Evolutionary conservation across 1,284 basidiomycete genomes (phyloP).

Genomic region (Apiotrichum mycotoxinovorans): DNA sequence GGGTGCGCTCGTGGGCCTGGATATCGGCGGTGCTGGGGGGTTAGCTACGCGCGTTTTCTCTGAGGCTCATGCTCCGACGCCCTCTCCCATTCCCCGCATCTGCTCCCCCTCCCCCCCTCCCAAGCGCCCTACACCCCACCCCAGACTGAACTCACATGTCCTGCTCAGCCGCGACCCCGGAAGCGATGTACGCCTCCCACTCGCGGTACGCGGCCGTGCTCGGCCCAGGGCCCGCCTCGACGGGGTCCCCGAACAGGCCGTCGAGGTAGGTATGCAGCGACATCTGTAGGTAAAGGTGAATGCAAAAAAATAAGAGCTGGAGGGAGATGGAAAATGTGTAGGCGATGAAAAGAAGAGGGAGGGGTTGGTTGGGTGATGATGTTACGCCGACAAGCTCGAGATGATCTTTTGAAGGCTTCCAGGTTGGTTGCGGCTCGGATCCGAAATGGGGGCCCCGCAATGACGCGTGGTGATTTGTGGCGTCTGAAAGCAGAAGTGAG

Average conservation of each 20-base stretch:
- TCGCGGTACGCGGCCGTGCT: slow-evolving; percentile 13
- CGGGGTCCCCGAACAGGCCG: neutral
- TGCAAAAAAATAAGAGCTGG: neutral
- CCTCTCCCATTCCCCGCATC: neutral
- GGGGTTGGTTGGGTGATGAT: neutral
- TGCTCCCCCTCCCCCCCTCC: neutral
- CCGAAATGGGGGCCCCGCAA: slow-evolving; percentile 10
- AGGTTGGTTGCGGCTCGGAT: slow-evolving; percentile 2
- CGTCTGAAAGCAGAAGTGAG: too few relatives aligned
- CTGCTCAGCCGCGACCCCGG: neutral
- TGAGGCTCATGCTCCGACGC: too few relatives aligned
- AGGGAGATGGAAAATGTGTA: neutral
- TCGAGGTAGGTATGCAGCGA: slow-evolving; percentile 14
- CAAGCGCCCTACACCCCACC: neutral
- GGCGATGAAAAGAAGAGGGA: neutral
- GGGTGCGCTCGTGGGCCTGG: slow-evolving; percentile 2
- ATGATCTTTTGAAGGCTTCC: neutral
- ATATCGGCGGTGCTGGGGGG: neutral
- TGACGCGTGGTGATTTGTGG: neutral
- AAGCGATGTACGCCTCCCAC: slow-evolving; percentile 13
- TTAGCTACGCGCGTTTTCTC: too few relatives aligned
- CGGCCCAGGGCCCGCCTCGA: slow-evolving; percentile 15
- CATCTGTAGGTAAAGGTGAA: slow-evolving; percentile 12
- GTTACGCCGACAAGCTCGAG: too few relatives aligned
- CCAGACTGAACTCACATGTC: slow-evolving; percentile 3